Conservation (phyloP, 2,329 filamentous ascomycete genomes). For the Daldinia sp. region DNA sequence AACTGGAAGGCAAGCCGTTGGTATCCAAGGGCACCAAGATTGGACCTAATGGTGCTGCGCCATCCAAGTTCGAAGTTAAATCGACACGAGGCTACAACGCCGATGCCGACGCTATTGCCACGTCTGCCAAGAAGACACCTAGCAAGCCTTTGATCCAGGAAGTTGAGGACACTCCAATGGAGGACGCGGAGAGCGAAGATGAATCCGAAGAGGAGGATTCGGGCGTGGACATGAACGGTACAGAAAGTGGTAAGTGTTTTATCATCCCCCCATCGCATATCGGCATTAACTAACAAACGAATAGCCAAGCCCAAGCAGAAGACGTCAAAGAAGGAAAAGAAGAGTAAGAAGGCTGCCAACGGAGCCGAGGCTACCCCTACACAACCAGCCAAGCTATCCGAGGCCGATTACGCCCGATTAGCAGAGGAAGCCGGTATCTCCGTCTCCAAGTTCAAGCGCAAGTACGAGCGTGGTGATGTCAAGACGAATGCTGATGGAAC, state of each 20-base stretch:
- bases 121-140: conserved; percentile 49
- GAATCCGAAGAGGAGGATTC: conserved; percentile 50
- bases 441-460: conserved; percentile 79
- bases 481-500: conserved; percentile 70
- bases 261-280: conserved; percentile 29
- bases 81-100: conserved; percentile 94
- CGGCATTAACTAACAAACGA: conserved; percentile 41
- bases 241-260: conserved; percentile 43
- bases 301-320: conserved; percentile 49
- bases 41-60: conserved; percentile 73
- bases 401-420: conserved; percentile 64
- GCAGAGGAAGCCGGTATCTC: conserved; percentile 74
- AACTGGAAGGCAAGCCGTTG: conserved; percentile 89
- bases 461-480: conserved; percentile 79
- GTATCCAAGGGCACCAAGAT: conserved; percentile 78
- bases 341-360: conserved; percentile 42
- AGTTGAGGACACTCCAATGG: conserved; percentile 53
- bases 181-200: conserved; percentile 57
- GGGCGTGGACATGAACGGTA: conserved; percentile 49
- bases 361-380: conserved; percentile 46
- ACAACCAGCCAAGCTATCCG: conserved; percentile 56
- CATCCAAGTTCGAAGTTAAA: conserved; percentile 89
- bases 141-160: conserved; percentile 52
- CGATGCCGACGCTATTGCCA: conserved; percentile 84
- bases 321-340: conserved; percentile 50